A percentile compares a stretch with the other conserved stretches of the same genome.
phyloP scores from a whole-genome alignment of 164 flowering plant species.

The Brasenia schreberi region DNA sequence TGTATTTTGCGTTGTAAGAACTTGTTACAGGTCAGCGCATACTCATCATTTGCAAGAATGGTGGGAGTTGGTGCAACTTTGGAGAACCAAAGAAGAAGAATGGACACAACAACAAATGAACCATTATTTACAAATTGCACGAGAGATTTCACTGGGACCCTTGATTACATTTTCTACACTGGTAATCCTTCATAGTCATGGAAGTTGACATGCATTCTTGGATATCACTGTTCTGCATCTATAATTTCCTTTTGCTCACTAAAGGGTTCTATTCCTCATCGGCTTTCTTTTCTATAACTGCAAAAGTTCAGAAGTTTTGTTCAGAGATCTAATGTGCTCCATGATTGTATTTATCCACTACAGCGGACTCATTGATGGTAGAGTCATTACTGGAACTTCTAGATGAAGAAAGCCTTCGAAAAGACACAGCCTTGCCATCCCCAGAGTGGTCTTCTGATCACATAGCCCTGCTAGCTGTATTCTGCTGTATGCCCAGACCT shows the following conservation, averaged over 20 bases:
- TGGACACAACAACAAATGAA: slow-evolving; percentile 82
- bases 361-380: slow-evolving; percentile 89
- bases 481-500: slow-evolving; percentile 73
- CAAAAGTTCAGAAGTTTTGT: background rate
- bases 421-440: slow-evolving; percentile 97
- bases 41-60: slow-evolving; percentile 82
- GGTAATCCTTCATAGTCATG: slow-evolving; percentile 26
- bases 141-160: slow-evolving; percentile 85
- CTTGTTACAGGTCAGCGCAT: slow-evolving; percentile 77
- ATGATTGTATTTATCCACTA: slow-evolving; percentile 11
- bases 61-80: slow-evolving; percentile 48
- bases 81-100: slow-evolving; percentile 72
- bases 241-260: background rate
- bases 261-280: background rate
- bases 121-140: slow-evolving; percentile 92
- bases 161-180: slow-evolving; percentile 96
- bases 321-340: background rate
- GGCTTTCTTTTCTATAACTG: background rate
- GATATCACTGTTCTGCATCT: background rate
- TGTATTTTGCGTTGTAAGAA: background rate
- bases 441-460: slow-evolving; percentile 99
- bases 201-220: background rate
- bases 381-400: slow-evolving; percentile 89
- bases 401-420: slow-evolving; percentile 93
- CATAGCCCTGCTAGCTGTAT: slow-evolving; percentile 89